Evolutionary conservation across 139 green algal species (phyloP).

Genomic region (Diplosphaera chodatii): DNA sequence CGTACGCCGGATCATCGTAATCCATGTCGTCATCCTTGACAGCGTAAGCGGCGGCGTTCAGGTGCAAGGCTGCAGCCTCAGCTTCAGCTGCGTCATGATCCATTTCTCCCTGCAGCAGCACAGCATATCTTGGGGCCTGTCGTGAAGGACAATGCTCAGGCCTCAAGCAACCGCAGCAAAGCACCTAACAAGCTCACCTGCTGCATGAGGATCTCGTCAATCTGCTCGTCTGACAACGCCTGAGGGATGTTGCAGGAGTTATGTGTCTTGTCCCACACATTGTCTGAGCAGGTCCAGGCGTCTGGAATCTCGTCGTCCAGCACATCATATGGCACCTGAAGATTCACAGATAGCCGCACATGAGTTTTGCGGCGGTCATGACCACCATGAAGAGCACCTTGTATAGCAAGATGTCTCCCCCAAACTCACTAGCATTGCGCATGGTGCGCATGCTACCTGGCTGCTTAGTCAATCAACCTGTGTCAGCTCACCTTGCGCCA

Average conservation of each 20-base stretch:
- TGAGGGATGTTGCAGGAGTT: slow-evolving; percentile 56
- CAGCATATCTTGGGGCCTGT: neutral
- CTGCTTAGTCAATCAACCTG: too few relatives aligned
- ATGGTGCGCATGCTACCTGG: too few relatives aligned
- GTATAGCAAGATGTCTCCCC: too few relatives aligned
- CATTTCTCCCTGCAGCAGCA: neutral
- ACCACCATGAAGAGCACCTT: too few relatives aligned
- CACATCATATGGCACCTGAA: slow-evolving; percentile 61
- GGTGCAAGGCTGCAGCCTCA: neutral
- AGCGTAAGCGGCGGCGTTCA: neutral
- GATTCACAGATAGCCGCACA: too few relatives aligned
- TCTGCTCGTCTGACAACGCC: slow-evolving; percentile 58
- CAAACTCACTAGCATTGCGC: too few relatives aligned
- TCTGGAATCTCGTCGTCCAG: slow-evolving; percentile 65
- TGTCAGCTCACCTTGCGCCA: slow-evolving; percentile 64
- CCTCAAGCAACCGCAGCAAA: too few relatives aligned
- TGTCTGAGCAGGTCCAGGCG: slow-evolving; percentile 68
- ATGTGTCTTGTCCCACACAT: slow-evolving; percentile 58
- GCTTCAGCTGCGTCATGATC: neutral
- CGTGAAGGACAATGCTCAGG: neutral
- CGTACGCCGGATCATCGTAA: slow-evolving; percentile 24
- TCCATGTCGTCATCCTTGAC: slow-evolving; percentile 20
- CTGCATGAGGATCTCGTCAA: slow-evolving; percentile 56
- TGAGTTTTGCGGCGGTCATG: too few relatives aligned
- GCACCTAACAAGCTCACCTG: slow-evolving; percentile 20